Base-by-base conservation (phyloP, 345 rosid species). In the Salix caprea region DNA sequence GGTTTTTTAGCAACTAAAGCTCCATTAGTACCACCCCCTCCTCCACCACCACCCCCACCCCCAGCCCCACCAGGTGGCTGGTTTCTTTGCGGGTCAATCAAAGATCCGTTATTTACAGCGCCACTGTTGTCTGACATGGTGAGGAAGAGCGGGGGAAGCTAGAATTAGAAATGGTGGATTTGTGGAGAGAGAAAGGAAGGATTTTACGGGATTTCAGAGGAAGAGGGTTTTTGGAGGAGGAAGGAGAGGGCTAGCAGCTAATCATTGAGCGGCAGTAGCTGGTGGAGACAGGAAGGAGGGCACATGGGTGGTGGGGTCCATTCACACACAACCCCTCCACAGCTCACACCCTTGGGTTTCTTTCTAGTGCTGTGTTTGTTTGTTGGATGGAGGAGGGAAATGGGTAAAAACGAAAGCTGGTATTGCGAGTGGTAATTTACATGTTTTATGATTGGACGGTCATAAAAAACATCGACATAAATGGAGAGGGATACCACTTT, bases 221-320 rank as follows among this genome's bases (percentile, higher is more conserved):
- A 60, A 21, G 69, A 54, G 67, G 77, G 28, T 21, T 71, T 76
- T 72, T 13, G 67, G 58, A 36, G 39, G 76, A 37, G 50, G 50
- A 50, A 6, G 67, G 65, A 81, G 79, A 40, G 14, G 10, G 44
- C 44, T 10, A 72, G 88, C 91, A 72, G 88, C 91, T 90, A 89
- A 93, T 93, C 82, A 93, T 96, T 93, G 96, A 91, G 96, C 80
- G 91, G 98, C 89, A 91, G 92, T 88, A 88, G 96, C 97, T 88
- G 98, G 99, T 93, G 98, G 97, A 93, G 97, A 96, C 98, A 89
- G 91, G 96, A 85, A 77, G 92, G 89, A 90, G 88, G 87, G 91
- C 98, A 96, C 97, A 96, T 96, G 97, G 94, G 96, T 82, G 89
- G 91, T 91, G 96, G 99, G 93, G 23, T 87, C 97, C 88, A 30